These are phyloP conservation scores for Daldinia eschscholtzii DNA, from an alignment of 2,329 filamentous ascomycete genomes.

Conservation along the genomic window DNA sequence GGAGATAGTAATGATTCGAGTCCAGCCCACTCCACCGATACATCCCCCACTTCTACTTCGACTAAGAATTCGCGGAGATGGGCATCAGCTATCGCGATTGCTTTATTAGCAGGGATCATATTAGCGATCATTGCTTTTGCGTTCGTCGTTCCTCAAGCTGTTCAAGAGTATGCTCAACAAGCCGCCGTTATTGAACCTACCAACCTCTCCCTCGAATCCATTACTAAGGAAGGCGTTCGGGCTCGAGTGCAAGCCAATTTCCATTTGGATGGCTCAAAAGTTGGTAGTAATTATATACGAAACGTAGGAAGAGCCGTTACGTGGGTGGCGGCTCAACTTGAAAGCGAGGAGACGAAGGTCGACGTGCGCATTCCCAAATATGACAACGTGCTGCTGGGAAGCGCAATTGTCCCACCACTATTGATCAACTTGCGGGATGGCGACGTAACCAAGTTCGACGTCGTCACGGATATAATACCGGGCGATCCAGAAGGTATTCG, in stretches of 20 bases:
- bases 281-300: slow-evolving; percentile 77
- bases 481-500: slow-evolving; percentile 83
- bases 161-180: slow-evolving; percentile 88
- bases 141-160: slow-evolving; percentile 83
- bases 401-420: slow-evolving; percentile 79
- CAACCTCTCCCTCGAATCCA: slow-evolving; percentile 85
- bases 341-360: slow-evolving; percentile 78
- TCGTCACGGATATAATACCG: slow-evolving; percentile 80
- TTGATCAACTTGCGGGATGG: slow-evolving; percentile 83
- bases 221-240: slow-evolving; percentile 81
- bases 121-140: slow-evolving; percentile 80
- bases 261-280: slow-evolving; percentile 80
- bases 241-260: slow-evolving; percentile 87
- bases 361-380: slow-evolving; percentile 87
- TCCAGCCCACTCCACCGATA: slow-evolving; percentile 48
- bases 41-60: slow-evolving; percentile 44
- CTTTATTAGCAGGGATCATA: slow-evolving; percentile 71
- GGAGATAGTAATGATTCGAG: slow-evolving; percentile 51
- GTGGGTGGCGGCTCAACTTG: slow-evolving; percentile 81
- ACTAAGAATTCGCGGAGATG: slow-evolving; percentile 68
- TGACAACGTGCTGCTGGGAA: slow-evolving; percentile 80
- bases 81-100: slow-evolving; percentile 82
- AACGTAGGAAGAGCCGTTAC: slow-evolving; percentile 83
- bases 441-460: slow-evolving; percentile 80
- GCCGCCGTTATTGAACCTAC: slow-evolving; percentile 86